Evolutionary conservation across 495 filamentous ascomycete genomes (phyloP).

Genomic region (Cercophora newfieldiana): DNA sequence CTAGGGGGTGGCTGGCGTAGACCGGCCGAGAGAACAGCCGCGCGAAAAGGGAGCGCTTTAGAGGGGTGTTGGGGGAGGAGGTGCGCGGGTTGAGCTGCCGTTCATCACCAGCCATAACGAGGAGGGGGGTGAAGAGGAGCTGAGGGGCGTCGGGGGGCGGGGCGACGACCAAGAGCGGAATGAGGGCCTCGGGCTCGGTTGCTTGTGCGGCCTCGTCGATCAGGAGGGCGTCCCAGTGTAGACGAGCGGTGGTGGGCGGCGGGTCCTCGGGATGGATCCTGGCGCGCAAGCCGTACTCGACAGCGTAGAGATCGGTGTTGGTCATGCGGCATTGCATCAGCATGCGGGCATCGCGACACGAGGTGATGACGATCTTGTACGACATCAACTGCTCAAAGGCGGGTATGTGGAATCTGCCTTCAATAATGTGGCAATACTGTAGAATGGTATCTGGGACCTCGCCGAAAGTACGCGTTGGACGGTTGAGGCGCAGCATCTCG

Average conservation of each 20-base stretch:
- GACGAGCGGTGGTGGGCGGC: conserved; percentile 10
- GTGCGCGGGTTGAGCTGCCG: conserved; percentile 55
- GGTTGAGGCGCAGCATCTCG: conserved; percentile 51
- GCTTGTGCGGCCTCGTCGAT: conserved; percentile 61
- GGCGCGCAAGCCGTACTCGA: conserved; percentile 18
- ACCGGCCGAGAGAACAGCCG: conserved; percentile 48
- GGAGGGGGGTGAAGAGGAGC: conserved; percentile 38
- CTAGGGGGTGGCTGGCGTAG: conserved; percentile 52
- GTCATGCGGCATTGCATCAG: conserved; percentile 51
- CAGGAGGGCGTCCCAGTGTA: conserved; percentile 57
- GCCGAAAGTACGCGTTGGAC: conserved; percentile 45
- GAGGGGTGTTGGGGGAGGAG: conserved; percentile 37
- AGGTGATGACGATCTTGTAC: conserved; percentile 52
- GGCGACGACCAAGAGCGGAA: conserved; percentile 51
- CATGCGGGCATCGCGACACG: conserved; percentile 51
- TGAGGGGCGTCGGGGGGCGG: conserved; percentile 42
- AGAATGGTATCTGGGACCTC: conserved; percentile 51
- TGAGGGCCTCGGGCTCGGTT: conserved; percentile 52
- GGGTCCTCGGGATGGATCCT: conserved; percentile 22
- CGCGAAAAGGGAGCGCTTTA: conserved; percentile 53
- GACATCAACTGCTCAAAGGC: conserved; percentile 51
- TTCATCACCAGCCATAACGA: conserved; percentile 60
- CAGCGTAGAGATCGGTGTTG: conserved; percentile 36
- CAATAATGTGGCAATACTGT: conserved; percentile 49
- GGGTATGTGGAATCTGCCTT: conserved; percentile 50